Conservation (phyloP, 2,329 filamentous ascomycete species). For the Elsinoe ampelina region DNA sequence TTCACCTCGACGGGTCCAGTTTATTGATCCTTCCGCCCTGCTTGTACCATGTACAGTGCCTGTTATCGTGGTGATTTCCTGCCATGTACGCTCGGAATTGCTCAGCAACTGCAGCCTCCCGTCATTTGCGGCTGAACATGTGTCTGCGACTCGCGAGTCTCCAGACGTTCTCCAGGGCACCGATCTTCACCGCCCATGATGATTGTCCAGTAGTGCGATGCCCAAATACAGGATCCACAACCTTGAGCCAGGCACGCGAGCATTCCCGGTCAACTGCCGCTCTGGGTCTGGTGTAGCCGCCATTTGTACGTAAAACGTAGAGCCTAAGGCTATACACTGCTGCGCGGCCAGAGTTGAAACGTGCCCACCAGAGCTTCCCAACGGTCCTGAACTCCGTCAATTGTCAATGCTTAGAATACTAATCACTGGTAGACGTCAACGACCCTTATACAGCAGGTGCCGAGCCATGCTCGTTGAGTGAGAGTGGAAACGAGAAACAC, state of each 20-base stretch:
- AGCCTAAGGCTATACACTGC: neutral
- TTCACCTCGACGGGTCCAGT: neutral
- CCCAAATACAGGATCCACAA: neutral
- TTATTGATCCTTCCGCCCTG: slow-evolving; percentile 3
- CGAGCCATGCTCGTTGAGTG: neutral
- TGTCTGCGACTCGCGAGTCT: neutral
- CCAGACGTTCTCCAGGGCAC: slow-evolving; percentile 1
- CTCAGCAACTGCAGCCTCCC: neutral
- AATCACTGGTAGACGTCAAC: neutral
- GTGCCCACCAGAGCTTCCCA: neutral
- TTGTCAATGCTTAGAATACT: neutral
- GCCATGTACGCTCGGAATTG: neutral
- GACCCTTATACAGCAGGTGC: neutral
- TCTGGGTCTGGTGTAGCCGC: slow-evolving; percentile 5
- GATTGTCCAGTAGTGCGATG: too few species aligned
- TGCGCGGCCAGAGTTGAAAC: neutral
- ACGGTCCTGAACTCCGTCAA: neutral
- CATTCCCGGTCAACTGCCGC: slow-evolving; percentile 8
- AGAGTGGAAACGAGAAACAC: neutral
- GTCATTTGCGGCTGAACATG: neutral
- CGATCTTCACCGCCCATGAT: too few species aligned
- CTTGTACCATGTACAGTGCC: neutral
- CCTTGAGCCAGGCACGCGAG: slow-evolving; percentile 4
- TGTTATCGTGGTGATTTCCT: neutral
- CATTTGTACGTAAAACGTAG: slow-evolving; percentile 1